These are phyloP conservation scores for Alternaria metachromatica DNA, from an alignment of 2,329 filamentous ascomycete genomes.

Conservation along the genomic window DNA sequence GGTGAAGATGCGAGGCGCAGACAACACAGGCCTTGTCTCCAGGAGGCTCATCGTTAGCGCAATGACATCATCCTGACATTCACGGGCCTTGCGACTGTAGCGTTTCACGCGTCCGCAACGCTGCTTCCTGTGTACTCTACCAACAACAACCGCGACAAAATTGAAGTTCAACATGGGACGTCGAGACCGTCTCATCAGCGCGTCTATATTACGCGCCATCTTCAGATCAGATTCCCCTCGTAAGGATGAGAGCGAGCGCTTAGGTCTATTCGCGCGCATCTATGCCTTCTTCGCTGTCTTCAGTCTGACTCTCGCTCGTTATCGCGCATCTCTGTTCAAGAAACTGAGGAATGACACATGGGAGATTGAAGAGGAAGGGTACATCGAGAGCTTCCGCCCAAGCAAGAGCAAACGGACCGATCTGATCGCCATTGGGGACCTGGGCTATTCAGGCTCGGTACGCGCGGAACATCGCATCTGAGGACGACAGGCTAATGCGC, in stretches of 20 bases:
- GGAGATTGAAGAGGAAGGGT: slow-evolving; percentile 62
- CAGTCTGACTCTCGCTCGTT: slow-evolving; percentile 56
- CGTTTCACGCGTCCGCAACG: slow-evolving; percentile 3
- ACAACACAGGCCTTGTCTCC: neutral
- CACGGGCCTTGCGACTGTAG: neutral
- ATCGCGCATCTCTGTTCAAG: slow-evolving; percentile 58
- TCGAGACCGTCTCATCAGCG: slow-evolving; percentile 46
- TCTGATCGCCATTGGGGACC: slow-evolving; percentile 67
- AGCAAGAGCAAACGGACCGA: slow-evolving; percentile 48
- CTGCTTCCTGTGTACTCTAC: slow-evolving; percentile 1
- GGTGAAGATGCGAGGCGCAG: neutral
- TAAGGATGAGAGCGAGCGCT: slow-evolving; percentile 28
- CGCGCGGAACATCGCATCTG: slow-evolving; percentile 8
- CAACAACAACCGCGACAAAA: neutral
- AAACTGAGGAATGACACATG: slow-evolving; percentile 60
- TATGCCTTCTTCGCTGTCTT: slow-evolving; percentile 63
- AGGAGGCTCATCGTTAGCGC: slow-evolving; percentile 2
- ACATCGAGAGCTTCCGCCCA: slow-evolving; percentile 60
- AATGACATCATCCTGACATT: slow-evolving; percentile 16
- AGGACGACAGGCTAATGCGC: slow-evolving; percentile 11
- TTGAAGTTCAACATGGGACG: slow-evolving; percentile 40
- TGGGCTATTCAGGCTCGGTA: slow-evolving; percentile 76
- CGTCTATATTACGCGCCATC: slow-evolving; percentile 47
- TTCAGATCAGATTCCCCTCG: slow-evolving; percentile 31
- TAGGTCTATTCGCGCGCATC: slow-evolving; percentile 52